Percentiles rank a stretch among this genome's conserved stretches.
phyloP scores from a whole-genome alignment of 2,329 filamentous ascomycete species.

The Cladosporium sp. region DNA sequence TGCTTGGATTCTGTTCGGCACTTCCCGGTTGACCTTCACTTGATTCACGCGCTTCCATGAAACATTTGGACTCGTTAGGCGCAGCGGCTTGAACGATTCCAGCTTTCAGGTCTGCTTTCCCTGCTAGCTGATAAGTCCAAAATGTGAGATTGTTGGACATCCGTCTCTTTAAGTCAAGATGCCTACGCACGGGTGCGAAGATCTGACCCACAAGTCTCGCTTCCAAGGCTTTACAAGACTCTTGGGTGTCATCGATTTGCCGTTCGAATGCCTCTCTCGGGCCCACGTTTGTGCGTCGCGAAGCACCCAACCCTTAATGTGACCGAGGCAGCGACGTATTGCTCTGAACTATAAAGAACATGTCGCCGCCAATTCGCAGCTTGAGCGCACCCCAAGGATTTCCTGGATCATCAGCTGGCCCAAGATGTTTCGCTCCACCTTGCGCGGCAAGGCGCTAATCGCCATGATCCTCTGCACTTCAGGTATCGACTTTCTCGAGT shows the following conservation, averaged over 20 bases:
- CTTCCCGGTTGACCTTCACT: too few relatives aligned
- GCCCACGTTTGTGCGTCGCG: background rate
- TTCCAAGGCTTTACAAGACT: background rate
- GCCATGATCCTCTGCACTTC: constrained; percentile 25
- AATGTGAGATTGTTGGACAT: too few relatives aligned
- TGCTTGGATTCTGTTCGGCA: too few relatives aligned
- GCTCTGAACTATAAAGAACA: background rate
- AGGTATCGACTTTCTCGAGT: constrained; percentile 27
- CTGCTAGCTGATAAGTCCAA: too few relatives aligned
- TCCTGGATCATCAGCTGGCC: background rate
- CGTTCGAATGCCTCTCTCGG: background rate
- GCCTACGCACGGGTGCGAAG: too few relatives aligned
- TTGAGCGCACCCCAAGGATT: background rate
- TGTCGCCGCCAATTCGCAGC: background rate
- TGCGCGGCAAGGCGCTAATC: constrained; percentile 25
- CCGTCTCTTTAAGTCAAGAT: too few relatives aligned
- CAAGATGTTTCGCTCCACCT: background rate
- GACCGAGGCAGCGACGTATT: background rate
- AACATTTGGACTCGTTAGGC: too few relatives aligned
- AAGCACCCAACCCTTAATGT: background rate
- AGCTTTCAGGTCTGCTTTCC: too few relatives aligned
- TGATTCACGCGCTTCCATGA: too few relatives aligned
- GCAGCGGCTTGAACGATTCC: too few relatives aligned
- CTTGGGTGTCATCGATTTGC: background rate
- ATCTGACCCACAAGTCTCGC: too few relatives aligned